phyloP scores from a whole-genome alignment of 192 early-diverging fungal species.

The Irineochytrium annulatum region DNA sequence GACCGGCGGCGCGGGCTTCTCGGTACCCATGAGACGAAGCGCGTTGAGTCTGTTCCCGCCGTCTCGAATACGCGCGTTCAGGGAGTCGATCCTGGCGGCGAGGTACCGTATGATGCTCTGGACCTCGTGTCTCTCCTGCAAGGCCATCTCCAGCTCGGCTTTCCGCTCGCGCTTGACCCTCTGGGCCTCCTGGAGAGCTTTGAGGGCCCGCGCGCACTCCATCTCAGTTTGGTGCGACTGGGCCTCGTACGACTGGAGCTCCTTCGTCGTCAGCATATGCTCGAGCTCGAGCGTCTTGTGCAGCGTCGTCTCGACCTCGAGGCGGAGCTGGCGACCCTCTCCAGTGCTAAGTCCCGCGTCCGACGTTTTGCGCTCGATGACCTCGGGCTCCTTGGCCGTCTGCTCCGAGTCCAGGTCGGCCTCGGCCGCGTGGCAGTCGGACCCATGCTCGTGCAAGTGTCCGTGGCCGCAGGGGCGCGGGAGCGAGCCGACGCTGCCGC shows the following conservation, averaged over 20 bases:
- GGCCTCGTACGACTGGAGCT: conserved; percentile 22
- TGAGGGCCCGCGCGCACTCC: conserved; percentile 8
- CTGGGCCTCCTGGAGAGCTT: conserved; percentile 15
- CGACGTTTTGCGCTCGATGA: background rate
- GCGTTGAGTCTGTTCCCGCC: background rate
- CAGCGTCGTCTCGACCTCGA: conserved; percentile 21
- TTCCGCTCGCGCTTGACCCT: conserved; percentile 11
- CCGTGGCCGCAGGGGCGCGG: background rate
- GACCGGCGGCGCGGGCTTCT: background rate
- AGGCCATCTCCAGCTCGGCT: conserved; percentile 13
- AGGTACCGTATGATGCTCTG: background rate
- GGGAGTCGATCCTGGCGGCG: background rate
- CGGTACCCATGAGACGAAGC: background rate
- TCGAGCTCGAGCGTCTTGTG: conserved; percentile 29
- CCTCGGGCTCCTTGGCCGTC: background rate
- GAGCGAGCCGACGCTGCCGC: background rate
- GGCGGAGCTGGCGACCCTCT: background rate
- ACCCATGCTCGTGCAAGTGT: background rate
- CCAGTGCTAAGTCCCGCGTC: too few relatives aligned
- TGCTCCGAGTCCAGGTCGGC: background rate
- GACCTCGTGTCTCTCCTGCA: conserved; percentile 15
- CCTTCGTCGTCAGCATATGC: conserved; percentile 12
- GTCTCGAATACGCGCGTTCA: background rate
- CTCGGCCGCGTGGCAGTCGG: background rate
- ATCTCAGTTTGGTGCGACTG: conserved; percentile 4